Base-by-base conservation (phyloP, 2,329 filamentous ascomycete genomes). In the Nigrospora sphaerica region DNA sequence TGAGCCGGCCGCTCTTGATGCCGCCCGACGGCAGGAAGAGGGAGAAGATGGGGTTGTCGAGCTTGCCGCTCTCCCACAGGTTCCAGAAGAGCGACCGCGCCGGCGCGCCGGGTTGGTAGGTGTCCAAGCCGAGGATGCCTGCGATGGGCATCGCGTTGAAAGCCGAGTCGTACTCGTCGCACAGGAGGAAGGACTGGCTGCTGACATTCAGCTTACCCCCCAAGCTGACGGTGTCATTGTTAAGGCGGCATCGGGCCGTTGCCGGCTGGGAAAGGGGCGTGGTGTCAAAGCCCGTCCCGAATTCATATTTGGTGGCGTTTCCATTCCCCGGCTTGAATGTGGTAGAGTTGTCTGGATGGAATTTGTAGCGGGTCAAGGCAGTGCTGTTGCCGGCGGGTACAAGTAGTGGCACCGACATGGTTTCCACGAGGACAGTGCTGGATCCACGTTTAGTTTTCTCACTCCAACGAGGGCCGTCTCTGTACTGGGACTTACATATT, bases 401-500 rank as follows among this genome's bases (percentile, higher is more conserved):
- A 10, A 65, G 38, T 16, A 66, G 52, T 19, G 58, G 49, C 1
- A 46, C 50, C 2, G 58, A 62, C 23, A 57, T 61, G 0, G 62
- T 65, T 47, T 65, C 62, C 36, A 63, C 58, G 38, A 62, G 51
- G 32, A 66, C 59, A 16, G 57, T 59, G 48, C 61, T 64, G 16
- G 5, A 28, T 4, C 6, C 23, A 6, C 23, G 7, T 10, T 28
- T 28, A 28, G 23, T 28, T 5, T 28, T 23, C 12, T n/a, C 4
- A 2, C 13, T 19, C 9, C 7, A 28, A 23, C 13, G 16, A 23
- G 7, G 18, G n/a, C 32, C 3, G 4, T 12, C 6, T 2, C 3
- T 12, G 14, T 12, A 12, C 10, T 2, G n/a, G 32, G 4, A 57
- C 60, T 52, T 55, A 62, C 61, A 63, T 54, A 6, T 55, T 57